Evolutionary conservation across 192 early-diverging fungal genomes (phyloP).

Genomic region (Entrophospora sp.): DNA sequence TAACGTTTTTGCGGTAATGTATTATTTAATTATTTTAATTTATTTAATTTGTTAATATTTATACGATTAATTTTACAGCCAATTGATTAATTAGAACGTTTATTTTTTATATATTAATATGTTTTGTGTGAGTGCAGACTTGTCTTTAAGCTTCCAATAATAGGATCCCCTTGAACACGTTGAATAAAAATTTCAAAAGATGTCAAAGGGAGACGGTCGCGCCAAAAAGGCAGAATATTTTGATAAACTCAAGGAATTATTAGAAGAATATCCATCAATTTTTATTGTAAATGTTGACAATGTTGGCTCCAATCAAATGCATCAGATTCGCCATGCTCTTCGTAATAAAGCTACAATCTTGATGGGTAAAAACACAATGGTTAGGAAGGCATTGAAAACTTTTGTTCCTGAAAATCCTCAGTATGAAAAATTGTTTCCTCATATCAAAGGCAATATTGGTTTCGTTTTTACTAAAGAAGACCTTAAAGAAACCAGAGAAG

Average conservation of each 20-base stretch:
- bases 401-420: constrained; percentile 67
- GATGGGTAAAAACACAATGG: constrained; percentile 99
- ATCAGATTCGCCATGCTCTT: constrained; percentile 86
- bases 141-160: constrained; percentile 20
- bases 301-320: constrained; percentile 99
- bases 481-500: constrained; percentile 89
- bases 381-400: constrained; percentile 70
- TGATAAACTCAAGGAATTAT: constrained; percentile 77
- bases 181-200: constrained; percentile 43
- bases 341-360: constrained; percentile 88
- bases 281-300: constrained; percentile 99
- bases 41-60: no score
- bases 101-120: no score
- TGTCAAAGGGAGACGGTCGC: constrained; percentile 96
- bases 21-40: no score
- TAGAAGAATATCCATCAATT: constrained; percentile 91
- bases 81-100: no score
- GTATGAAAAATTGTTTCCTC: constrained; percentile 75
- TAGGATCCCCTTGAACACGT: constrained; percentile 56
- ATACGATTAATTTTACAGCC: no score
- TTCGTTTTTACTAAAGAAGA: constrained; percentile 99
- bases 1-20: no score
- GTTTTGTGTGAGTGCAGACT: no score
- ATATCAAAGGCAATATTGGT: constrained; percentile 93
- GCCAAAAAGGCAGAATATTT: constrained; percentile 95